A percentile compares a stretch with the other conserved stretches of the same genome.
Evolutionary conservation across 2,329 filamentous ascomycete genomes (phyloP).

Genomic region (Chalaropsis ovoidea): DNA sequence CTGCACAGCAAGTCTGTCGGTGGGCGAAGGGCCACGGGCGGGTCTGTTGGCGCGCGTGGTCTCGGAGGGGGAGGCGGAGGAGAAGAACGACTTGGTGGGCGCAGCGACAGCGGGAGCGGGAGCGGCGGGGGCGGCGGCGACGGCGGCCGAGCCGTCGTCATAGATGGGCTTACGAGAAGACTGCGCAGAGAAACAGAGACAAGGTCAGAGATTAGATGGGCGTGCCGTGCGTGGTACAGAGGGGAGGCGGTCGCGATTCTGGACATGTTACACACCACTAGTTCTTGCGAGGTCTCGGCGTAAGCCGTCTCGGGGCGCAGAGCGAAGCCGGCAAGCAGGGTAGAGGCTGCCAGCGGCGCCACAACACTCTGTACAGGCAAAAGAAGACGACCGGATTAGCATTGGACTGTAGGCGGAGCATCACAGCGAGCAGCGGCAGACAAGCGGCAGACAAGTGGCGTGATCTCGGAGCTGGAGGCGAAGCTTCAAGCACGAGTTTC

Average conservation of each 20-base stretch:
- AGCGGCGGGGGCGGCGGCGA: constrained; percentile 3
- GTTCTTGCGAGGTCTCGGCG: constrained; percentile 41
- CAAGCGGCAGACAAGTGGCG: background rate
- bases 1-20: constrained; percentile 75
- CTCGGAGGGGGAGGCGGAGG: constrained; percentile 29
- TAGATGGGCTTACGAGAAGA: constrained; percentile 61
- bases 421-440: background rate
- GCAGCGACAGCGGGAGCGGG: constrained; percentile 30
- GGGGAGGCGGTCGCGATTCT: background rate
- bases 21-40: constrained; percentile 58
- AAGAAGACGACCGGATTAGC: constrained; percentile 8
- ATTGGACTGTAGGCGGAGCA: background rate
- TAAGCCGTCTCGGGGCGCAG: constrained; percentile 40
- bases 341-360: constrained; percentile 45
- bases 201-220: background rate
- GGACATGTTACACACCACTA: constrained; percentile 20
- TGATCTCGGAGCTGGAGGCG: background rate
- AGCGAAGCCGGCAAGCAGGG: constrained; percentile 41
- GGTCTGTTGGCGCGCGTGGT: constrained; percentile 31
- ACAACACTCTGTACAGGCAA: constrained; percentile 38
- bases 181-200: background rate
- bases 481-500: background rate
- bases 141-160: constrained; percentile 44
- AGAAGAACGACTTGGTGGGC: constrained; percentile 28
- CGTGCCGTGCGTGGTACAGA: background rate